A percentile compares a stretch with the other conserved stretches of the same genome.
These are phyloP conservation scores for Tricholoma furcatifolium DNA, from an alignment of 768 basidiomycete species.

Conservation along the genomic window DNA sequence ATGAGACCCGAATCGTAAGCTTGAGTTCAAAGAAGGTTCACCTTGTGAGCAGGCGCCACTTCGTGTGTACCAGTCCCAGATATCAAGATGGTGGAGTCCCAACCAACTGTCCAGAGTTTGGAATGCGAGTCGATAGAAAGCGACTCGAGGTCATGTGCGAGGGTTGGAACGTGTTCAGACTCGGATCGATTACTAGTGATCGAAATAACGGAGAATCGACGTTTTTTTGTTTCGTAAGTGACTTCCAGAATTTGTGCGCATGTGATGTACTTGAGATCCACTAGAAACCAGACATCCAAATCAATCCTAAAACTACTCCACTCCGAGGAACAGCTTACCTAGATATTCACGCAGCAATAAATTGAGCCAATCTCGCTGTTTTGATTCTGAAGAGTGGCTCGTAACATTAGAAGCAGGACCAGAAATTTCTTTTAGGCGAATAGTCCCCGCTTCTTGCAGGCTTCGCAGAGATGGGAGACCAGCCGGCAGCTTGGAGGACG, in stretches of 20 bases:
- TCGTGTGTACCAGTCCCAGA: conserved; percentile 28
- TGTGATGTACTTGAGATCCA: conserved; percentile 71
- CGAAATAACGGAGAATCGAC: conserved; percentile 55
- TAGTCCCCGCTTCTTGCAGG: conserved; percentile 47
- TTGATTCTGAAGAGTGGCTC: conserved; percentile 24
- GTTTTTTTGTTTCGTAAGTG: conserved; percentile 56
- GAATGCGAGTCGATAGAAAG: conserved; percentile 42
- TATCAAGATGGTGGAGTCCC: conserved; percentile 63
- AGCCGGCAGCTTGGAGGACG: conserved; percentile 32
- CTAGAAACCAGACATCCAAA: conserved; percentile 33
- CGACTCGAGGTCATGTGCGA: conserved; percentile 40
- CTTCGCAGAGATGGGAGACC: conserved; percentile 52
- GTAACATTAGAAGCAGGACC: conserved; percentile 12
- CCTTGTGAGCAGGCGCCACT: conserved; percentile 32
- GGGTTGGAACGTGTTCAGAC: conserved; percentile 20
- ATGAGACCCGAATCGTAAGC: conserved; percentile 2
- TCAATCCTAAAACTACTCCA: conserved; percentile 6
- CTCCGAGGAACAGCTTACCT: conserved; percentile 40
- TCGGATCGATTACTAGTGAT: conserved; percentile 33
- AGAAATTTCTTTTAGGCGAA: conserved; percentile 52
- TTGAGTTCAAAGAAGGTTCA: conserved; percentile 14
- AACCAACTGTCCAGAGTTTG: conserved; percentile 60
- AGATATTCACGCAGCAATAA: conserved; percentile 66
- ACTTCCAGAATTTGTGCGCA: conserved; percentile 60
- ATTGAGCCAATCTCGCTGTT: conserved; percentile 64